Conservation (phyloP, 768 basidiomycete genomes). For the Trametes cingulata region DNA sequence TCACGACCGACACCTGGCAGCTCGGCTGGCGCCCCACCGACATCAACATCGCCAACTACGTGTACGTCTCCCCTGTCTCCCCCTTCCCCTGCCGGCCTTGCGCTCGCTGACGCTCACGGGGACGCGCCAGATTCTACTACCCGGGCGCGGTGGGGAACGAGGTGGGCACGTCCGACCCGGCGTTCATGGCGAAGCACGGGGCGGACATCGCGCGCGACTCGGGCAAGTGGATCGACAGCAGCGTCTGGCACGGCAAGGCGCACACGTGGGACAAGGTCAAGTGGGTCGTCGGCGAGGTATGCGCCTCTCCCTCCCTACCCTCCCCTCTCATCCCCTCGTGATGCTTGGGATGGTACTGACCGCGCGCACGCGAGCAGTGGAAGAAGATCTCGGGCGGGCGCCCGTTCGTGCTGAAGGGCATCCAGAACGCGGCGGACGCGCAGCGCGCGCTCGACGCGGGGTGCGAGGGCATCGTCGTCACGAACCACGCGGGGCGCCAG, state of each 20-base stretch:
- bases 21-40: slow-evolving; percentile 51
- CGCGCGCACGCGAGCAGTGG: slow-evolving; percentile 37
- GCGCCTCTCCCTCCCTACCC: not conserved
- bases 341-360: too few species aligned
- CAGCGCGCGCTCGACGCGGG: slow-evolving; percentile 47
- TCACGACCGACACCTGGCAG: slow-evolving; percentile 54
- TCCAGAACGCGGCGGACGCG: slow-evolving; percentile 50
- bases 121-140: slow-evolving; percentile 38
- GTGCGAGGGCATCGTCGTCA: slow-evolving; percentile 56
- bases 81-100: not conserved
- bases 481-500: slow-evolving; percentile 57
- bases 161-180: slow-evolving; percentile 48
- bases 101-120: not conserved
- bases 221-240: slow-evolving; percentile 50
- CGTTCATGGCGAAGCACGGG: slow-evolving; percentile 49
- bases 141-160: slow-evolving; percentile 42
- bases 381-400: slow-evolving; percentile 47
- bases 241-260: slow-evolving; percentile 52
- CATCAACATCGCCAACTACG: slow-evolving; percentile 52
- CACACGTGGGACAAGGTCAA: slow-evolving; percentile 54
- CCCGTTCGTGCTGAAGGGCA: slow-evolving; percentile 57
- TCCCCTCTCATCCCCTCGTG: too few species aligned
- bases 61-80: too few species aligned
- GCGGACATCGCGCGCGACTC: slow-evolving; percentile 42
- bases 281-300: slow-evolving; percentile 47